Base-by-base conservation (phyloP, 306 rosid genomes). In the Prunus davidiana region DNA sequence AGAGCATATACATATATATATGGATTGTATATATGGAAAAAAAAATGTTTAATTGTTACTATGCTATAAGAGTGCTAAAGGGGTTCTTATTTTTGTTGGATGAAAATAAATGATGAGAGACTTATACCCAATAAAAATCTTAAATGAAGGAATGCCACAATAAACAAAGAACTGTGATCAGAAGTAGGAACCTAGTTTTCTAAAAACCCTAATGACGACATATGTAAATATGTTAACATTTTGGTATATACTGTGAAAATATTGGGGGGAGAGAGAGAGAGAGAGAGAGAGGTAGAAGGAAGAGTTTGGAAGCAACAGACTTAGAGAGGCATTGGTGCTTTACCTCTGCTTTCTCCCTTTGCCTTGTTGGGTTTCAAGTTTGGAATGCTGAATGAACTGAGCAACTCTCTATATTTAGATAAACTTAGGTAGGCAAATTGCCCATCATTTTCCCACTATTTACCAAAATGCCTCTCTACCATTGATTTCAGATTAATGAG, bases 131-230 rank as follows among this genome's bases (percentile, higher is more conserved):
- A 38, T 18, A 64, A 34, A 32, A 18, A 34, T 32, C 24, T 9
- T 64, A 32, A 64, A 64, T 19, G 69, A 32, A 28, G 10, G 12
- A 30, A 3, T 30, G 10, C 32, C 27, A 6, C 65, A 24, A 60
- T 25, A 25, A 60, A 60, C 65, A 25, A 25, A 60, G n/a, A 60
- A 60, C 22, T 63, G 45, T 63, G 5, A 30, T 15, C 67, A 64
- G 69, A 64, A 64, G 49, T 64, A 11, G 24, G 69, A 64, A 19
- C 49, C 49, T 64, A n/a, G 69, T 64, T 19, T 64, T 64, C 69
- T 64, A 34, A 64, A 64, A 64, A 64, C 69, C 69, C 69, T 34
- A 64, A 64, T 64, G 67, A 18, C n/a, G 50, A 64, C 69, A 64
- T n/a, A 34, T 30, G 45, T 30, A 13, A 12, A 47, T 14, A 52